Evolutionary conservation across 331 rosid genomes (phyloP).

Genomic region (Spiraea crenata): DNA sequence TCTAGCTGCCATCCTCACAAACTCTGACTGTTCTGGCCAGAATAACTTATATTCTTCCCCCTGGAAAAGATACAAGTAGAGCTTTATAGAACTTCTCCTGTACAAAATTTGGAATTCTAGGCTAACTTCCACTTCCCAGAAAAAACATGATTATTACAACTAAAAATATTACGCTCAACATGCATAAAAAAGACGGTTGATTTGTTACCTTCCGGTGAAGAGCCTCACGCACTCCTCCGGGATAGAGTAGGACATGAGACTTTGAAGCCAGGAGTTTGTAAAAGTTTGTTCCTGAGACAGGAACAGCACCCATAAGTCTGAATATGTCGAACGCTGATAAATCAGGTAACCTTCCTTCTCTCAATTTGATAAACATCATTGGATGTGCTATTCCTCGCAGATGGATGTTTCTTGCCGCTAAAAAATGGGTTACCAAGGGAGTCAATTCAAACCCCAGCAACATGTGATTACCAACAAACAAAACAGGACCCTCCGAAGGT

Average conservation of each 20-base stretch:
- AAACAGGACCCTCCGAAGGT: constrained; percentile 87
- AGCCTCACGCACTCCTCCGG: constrained; percentile 97
- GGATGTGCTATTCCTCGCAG: constrained; percentile 90
- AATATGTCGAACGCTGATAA: constrained; percentile 40
- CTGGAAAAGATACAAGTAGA: constrained; percentile 36
- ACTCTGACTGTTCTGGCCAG: constrained; percentile 95
- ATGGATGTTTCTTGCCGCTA: constrained; percentile 48
- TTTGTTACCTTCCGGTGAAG: constrained; percentile 76
- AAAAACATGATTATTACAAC: neutral
- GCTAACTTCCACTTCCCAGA: neutral
- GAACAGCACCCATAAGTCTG: constrained; percentile 85
- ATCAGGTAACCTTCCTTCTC: constrained; percentile 50
- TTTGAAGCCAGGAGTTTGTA: constrained; percentile 77
- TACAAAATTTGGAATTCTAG: neutral
- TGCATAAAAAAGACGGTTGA: neutral
- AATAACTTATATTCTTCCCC: constrained; percentile 86
- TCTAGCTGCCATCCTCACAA: constrained; percentile 90
- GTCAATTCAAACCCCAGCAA: constrained; percentile 59
- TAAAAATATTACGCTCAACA: neutral
- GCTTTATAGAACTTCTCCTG: neutral
- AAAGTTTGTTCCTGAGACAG: constrained; percentile 60
- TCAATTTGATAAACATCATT: constrained; percentile 38
- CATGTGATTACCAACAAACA: constrained; percentile 91
- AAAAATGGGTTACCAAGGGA: constrained; percentile 50
- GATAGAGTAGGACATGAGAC: constrained; percentile 74